Base-by-base conservation (phyloP, 23 red algal species). In the Agarophyton chilense region DNA sequence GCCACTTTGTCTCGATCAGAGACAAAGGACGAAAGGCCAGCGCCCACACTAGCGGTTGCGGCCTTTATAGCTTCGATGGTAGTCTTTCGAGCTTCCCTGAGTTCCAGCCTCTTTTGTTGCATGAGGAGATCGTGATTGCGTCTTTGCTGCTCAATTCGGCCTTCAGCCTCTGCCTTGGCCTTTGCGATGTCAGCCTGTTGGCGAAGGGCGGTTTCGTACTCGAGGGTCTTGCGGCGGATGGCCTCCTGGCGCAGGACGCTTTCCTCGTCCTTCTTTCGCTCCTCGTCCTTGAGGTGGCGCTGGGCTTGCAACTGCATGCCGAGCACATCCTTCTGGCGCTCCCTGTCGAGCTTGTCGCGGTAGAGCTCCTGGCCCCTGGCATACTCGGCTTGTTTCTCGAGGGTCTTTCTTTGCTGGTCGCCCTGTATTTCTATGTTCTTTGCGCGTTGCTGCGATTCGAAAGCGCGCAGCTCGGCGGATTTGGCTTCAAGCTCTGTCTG, bases 251-350 rank as follows among this genome's bases (percentile, higher is more conserved):
- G 73, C 40, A 84, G 26, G 31, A 95, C 93, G 70, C 78, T 85
- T 35, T 95, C 85, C 54, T 95, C 93, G 45, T 95, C 93, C 86
- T 95, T 95, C 79, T 85, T 78, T 36, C 93, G 29, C 86, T 90
- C 78, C 78, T 89, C 93, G 52, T 95, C 93, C 38, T 90, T 82
- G 12, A 95, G 28, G 41, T 73, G 53, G 9, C 81, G 52, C 78
- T 95, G 83, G 14, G 93, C 93, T 1, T 81, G 76, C 47, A 91
- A 34, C 40, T 89, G 93, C 84, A 88, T 90, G 33, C 58, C 78
- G 62, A 95, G 66, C 8, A 46, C 71, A 74, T 95, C 93, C 52
- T 90, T 95, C 10, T 89, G 83, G 52, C 93, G 53, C 86, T 95
- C 83, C 66, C 93, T 66, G 21, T 89, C 84, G n/a, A 95, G 78